Base-by-base conservation (phyloP, 805 yeast species). In the Candida quercuum region DNA sequence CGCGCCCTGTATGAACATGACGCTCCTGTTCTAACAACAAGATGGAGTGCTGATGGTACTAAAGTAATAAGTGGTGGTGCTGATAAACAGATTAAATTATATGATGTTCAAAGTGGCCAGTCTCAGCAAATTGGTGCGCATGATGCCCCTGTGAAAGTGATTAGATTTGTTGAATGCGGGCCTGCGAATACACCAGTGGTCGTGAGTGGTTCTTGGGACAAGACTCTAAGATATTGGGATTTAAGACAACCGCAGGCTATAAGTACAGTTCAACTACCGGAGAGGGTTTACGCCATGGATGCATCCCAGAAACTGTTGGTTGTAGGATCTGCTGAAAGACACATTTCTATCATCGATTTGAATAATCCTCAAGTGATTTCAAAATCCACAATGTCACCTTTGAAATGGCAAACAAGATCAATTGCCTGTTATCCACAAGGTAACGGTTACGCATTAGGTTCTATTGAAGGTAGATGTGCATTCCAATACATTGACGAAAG, bases 161-260 rank as follows among this genome's bases (percentile, higher is more conserved):
- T 91, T 17, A 68, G 95, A 38, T 78, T 74, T 43, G 95, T 86
- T 10, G 81, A 81, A 43, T 82, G 89, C 56, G 95, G 95, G 0
- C 87, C 89, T n/a, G 68, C 80, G 8, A 85, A 84, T 50, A 75
- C 87, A 1, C 69, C 66, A 21, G 86, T 86, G 46, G 77, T 91
- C 20, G 97, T 88, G 3, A 77, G 89, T 31, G 96, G 95, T 7
- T 86, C 96, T 6, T 93, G 97, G 97, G 99, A 93, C 63, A 88
- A 87, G 63, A 87, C 97, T 1, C 64, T 93, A 45, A 80, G 77
- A 57, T 93, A 93, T 62, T 91, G 99, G 99, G 98, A 93, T 63
- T 70, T 85, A 64, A 79, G 97, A 55, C 79, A 80, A 47, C 84
- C 81, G 32, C 81, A 76, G 50, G 93, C 98, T 14, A 73, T 91